These are phyloP conservation scores for Aspergillus phoenicis DNA, from an alignment of 2,329 filamentous ascomycete genomes.

Conservation along the genomic window DNA sequence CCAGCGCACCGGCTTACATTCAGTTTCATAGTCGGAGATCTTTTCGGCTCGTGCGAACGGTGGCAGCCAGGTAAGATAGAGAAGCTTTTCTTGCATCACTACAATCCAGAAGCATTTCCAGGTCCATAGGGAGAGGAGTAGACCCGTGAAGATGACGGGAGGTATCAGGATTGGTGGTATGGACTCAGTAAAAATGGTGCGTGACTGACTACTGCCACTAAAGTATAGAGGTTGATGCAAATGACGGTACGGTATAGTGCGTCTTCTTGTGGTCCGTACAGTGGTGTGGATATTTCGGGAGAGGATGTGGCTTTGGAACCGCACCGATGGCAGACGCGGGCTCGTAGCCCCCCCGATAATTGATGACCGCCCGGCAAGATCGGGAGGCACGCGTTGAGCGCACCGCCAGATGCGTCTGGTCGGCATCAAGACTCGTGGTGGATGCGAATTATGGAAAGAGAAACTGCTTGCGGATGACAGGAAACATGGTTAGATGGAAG, in stretches of 20 bases:
- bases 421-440: no score
- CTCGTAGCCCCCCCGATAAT: no score
- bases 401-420: no score
- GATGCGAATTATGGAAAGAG: no score
- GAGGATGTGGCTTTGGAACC: no score
- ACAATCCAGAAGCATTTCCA: slow-evolving; percentile 73
- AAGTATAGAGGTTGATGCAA: neutral
- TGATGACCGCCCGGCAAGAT: no score
- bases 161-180: slow-evolving; percentile 59
- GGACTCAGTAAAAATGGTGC: slow-evolving; percentile 24
- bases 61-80: slow-evolving; percentile 77
- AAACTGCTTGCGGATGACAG: no score
- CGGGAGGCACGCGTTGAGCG: no score
- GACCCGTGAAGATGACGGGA: slow-evolving; percentile 66
- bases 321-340: no score
- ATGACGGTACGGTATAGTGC: neutral
- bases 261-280: neutral
- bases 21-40: slow-evolving; percentile 63
- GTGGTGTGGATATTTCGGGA: neutral
- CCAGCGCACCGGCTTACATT: slow-evolving; percentile 68
- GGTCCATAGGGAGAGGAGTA: slow-evolving; percentile 65
- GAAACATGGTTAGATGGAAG: no score
- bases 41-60: slow-evolving; percentile 69
- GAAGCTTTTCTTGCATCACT: slow-evolving; percentile 77
- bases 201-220: neutral